Conservation (phyloP, 805 yeast species). For the Hanseniaspora jakobsenii region DNA sequence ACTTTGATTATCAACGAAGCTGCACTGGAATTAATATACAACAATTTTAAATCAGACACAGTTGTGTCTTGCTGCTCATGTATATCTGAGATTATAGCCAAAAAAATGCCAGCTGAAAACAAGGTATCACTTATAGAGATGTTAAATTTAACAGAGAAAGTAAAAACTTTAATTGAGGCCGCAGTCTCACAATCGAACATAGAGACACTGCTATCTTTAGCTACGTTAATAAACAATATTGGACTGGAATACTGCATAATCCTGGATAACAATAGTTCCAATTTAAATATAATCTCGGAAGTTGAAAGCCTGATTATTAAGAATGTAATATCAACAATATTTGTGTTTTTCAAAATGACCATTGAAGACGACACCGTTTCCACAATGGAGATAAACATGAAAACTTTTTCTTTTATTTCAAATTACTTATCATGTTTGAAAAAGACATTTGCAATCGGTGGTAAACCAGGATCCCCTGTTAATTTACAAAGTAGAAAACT, state of each 20-base stretch:
- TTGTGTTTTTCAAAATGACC: slow-evolving; percentile 63
- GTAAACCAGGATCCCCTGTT: slow-evolving; percentile 32
- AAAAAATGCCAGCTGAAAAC: slow-evolving; percentile 65
- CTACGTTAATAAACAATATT: slow-evolving; percentile 60
- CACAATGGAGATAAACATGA: slow-evolving; percentile 43
- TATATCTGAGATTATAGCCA: slow-evolving; percentile 49
- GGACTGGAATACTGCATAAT: slow-evolving; percentile 66
- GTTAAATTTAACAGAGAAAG: slow-evolving; percentile 51
- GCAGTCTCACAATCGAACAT: slow-evolving; percentile 32
- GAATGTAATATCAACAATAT: slow-evolving; percentile 56
- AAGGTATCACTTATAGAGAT: slow-evolving; percentile 53
- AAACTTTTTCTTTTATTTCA: slow-evolving; percentile 69
- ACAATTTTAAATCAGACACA: slow-evolving; percentile 40
- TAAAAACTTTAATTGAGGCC: slow-evolving; percentile 20
- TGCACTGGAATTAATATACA: slow-evolving; percentile 46
- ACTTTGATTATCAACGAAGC: slow-evolving; percentile 53
- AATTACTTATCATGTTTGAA: slow-evolving; percentile 61
- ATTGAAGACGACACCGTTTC: slow-evolving; percentile 50
- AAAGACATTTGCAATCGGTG: slow-evolving; percentile 35
- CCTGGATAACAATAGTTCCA: slow-evolving; percentile 34
- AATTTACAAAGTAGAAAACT: slow-evolving; percentile 28
- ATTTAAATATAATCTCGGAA: slow-evolving; percentile 21
- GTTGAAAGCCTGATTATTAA: slow-evolving; percentile 41
- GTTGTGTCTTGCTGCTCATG: slow-evolving; percentile 46
- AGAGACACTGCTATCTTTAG: slow-evolving; percentile 64